Base-by-base conservation (phyloP, 2,329 filamentous ascomycete species). In the Neofusicoccum kwambonambiense region DNA sequence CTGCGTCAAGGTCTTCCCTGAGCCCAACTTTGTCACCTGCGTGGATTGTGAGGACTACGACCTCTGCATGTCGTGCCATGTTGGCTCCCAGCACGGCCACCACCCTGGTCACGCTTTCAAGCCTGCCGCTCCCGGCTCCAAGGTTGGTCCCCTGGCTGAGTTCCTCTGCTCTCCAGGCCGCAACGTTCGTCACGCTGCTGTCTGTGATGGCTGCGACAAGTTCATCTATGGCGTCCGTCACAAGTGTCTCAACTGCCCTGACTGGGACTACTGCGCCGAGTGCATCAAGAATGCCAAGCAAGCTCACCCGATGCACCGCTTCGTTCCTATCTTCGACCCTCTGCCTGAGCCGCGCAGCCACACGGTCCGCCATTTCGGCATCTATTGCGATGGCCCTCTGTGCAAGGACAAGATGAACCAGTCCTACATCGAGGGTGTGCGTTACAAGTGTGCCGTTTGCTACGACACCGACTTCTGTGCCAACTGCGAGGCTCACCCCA, bases 401-500 rank as follows among this genome's bases (percentile, higher is more conserved):
- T 99, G 95, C 85, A 85, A 85, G 66, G 79, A 81, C 71, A 82
- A 82, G 78, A 70, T 83, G 72, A 70, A 78, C 69, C 75, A 83
- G 75, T 75, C 82, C 73, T 83, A 86, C 81, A 97, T 99, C 72
- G 84, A 85, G 62, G 96, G 95, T 60, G 86, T 90, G 67, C 91
- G 95, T 68, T 99, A 95, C 86, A 99, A 99, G 87, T 99, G 95
- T 75, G 92, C 94, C 61, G 90, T 99, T 64, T 99, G 95, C 82
- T 85, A 96, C 73, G 93, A 99, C 76, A 90, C 90, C 39, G 95
- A 99, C 79, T 97, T 97, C 82, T 99, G 95, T 76, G 92, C 91
- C 74, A 90, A 87, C 74, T 99, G 95, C 80, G 96, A 99, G 81
- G 92, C 94, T 56, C 88, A 88, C 72, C 95, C 95, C 7, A 83